Conservation (phyloP, 164 flowering plant species). For the Kalanchoe fedtschenkoi region DNA sequence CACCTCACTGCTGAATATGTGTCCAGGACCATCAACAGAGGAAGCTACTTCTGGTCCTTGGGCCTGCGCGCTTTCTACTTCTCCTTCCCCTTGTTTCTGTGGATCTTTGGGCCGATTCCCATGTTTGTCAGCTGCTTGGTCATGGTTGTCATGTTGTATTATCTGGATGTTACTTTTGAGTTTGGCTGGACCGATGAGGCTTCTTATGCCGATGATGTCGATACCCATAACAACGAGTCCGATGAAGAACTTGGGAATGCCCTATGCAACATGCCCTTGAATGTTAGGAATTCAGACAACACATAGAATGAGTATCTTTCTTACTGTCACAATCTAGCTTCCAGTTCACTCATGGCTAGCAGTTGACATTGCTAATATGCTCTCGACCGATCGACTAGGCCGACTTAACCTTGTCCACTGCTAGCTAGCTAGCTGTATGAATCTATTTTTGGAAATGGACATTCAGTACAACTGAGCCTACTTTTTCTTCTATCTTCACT, state of each 20-base stretch:
- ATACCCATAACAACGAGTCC: neutral
- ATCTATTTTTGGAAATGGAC: too few species aligned
- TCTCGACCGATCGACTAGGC: too few species aligned
- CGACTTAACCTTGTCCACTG: too few species aligned
- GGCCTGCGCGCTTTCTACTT: constrained; percentile 76
- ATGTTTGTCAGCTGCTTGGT: constrained; percentile 49
- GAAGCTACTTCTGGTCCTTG: constrained; percentile 78
- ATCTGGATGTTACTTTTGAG: constrained; percentile 40
- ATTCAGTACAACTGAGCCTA: too few species aligned
- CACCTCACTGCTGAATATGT: constrained; percentile 46
- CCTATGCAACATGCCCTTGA: neutral
- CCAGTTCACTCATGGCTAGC: too few species aligned
- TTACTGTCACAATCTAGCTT: too few species aligned
- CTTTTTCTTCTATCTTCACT: too few species aligned
- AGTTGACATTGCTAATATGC: too few species aligned
- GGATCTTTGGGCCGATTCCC: constrained; percentile 89
- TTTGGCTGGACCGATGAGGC: constrained; percentile 12
- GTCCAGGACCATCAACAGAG: constrained; percentile 38
- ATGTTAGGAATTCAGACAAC: neutral
- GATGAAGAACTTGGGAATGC: constrained; percentile 12
- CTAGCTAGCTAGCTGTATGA: too few species aligned
- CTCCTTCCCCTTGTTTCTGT: constrained; percentile 72
- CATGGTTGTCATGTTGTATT: constrained; percentile 46
- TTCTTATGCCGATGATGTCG: constrained; percentile 10
- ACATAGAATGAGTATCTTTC: too few species aligned